Evolutionary conservation across 108 stramenopile genomes (phyloP).

Genomic region (Nitzschia putrida): DNA sequence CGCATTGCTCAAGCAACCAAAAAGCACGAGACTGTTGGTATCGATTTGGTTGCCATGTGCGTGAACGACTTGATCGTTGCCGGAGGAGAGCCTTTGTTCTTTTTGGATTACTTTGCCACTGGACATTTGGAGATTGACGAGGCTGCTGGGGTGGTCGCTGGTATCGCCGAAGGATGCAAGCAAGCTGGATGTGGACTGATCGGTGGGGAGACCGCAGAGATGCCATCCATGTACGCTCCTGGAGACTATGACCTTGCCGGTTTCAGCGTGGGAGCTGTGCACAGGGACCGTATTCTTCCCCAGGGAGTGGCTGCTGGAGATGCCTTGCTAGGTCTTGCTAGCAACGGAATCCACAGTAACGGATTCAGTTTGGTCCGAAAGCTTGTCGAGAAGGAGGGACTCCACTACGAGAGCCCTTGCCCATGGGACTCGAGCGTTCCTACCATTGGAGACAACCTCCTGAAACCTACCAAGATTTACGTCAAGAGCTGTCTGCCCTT

Average conservation of each 20-base stretch:
- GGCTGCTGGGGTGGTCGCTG: constrained; percentile 91
- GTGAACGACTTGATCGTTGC: constrained; percentile 97
- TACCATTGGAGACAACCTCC: constrained; percentile 86
- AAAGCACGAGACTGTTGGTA: constrained; percentile 87
- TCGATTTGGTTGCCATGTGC: constrained; percentile 98
- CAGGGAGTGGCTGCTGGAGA: constrained; percentile 80
- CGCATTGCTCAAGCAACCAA: constrained; percentile 82
- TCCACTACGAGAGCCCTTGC: constrained; percentile 78
- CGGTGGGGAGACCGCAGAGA: constrained; percentile 99
- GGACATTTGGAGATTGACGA: constrained; percentile 88
- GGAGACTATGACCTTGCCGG: constrained; percentile 98
- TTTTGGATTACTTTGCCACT: constrained; percentile 98
- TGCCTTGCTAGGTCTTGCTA: constrained; percentile 89
- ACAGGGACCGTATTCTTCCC: constrained; percentile 82
- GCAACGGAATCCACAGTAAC: constrained; percentile 97
- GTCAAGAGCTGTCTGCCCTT: constrained; percentile 89
- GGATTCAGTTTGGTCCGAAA: constrained; percentile 97
- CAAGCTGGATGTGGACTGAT: constrained; percentile 94
- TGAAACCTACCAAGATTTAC: constrained; percentile 96
- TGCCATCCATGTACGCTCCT: constrained; percentile 98
- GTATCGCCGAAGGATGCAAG: constrained; percentile 94
- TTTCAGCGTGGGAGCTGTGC: constrained; percentile 96
- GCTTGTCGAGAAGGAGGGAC: constrained; percentile 83
- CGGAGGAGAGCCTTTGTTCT: constrained; percentile 97
- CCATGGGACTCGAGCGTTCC: constrained; percentile 80